Evolutionary conservation across 2,329 filamentous ascomycete genomes (phyloP), one percentile per base, ranked within the genome.

Genomic region (Trichoderma asperellum): DNA sequence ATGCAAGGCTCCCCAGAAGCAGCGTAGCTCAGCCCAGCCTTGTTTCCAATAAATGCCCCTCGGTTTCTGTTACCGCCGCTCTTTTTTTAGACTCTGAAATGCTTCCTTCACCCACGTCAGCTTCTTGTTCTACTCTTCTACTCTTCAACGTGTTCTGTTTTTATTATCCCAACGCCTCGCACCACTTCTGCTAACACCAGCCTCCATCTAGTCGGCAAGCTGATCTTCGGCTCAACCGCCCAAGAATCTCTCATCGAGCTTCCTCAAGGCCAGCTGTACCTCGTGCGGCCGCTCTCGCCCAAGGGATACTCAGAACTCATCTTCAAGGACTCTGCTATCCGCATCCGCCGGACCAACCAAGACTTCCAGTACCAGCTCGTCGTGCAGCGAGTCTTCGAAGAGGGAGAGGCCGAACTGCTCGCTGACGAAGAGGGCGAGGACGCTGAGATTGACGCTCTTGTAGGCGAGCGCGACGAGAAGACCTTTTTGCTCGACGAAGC

Each of bases 291-390:
- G 12, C 88, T 93, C 61, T 98, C 95, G 8, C 94, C 95, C 69
- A 99, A 99, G 81, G 96, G 96, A 73, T 98, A 97, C 80, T 97
- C 95, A 1, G 96, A 99, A 81, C 93, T 98, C 78, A 97, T 99
- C 81, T 99, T 97, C 86, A 97, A 96, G 81, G 96, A 99, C 89
- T 92, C 94, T 49, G 92, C 93, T 58, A 93, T 95, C 65, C 93
- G 91, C 72, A 96, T 99, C 77, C 91, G 96, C 73, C 90, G 93
- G 72, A 98, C 96, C 18, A 94, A 92, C 24, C 94, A 97, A 79
- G 94, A 98, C 66, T 97, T 92, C 77, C 94, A 99, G 77, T 99
- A 98, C 79, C 96, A 99, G 80, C 92, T 99, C 14, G 95, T 98
- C 52, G 88, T 98, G 53, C 96, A 99, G 79, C 89, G 96, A 71